Evolutionary conservation across 192 early-diverging fungal species (phyloP).

Genomic region (Coemansia sp.): DNA sequence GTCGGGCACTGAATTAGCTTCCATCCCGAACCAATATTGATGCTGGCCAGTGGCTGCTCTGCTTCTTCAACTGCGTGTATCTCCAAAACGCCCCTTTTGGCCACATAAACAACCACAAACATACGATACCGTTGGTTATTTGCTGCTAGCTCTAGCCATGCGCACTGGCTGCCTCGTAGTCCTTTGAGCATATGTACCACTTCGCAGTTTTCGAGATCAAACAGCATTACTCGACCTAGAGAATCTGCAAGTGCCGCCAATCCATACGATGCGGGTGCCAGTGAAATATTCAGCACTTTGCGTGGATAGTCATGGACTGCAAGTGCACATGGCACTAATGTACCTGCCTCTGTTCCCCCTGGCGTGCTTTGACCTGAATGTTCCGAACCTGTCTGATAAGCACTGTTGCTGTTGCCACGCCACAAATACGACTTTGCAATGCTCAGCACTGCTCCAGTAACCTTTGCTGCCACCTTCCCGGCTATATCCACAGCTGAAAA

Average conservation of each 20-base stretch:
- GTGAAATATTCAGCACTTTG: slow-evolving; percentile 37
- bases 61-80: slow-evolving; percentile 26
- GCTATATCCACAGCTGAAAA: slow-evolving; percentile 44
- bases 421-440: slow-evolving; percentile 47
- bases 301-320: slow-evolving; percentile 36
- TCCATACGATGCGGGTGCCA: slow-evolving; percentile 26
- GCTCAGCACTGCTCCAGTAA: slow-evolving; percentile 39
- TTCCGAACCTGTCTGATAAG: background rate
- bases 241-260: slow-evolving; percentile 44
- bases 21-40: slow-evolving; percentile 35
- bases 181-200: slow-evolving; percentile 47
- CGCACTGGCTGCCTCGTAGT: slow-evolving; percentile 45
- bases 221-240: slow-evolving; percentile 30
- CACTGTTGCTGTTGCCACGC: slow-evolving; percentile 8
- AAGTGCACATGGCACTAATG: slow-evolving; percentile 33
- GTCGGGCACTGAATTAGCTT: slow-evolving; percentile 37
- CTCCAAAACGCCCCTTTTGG: slow-evolving; percentile 30
- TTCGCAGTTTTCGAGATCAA: slow-evolving; percentile 46
- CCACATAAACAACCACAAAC: slow-evolving; percentile 36
- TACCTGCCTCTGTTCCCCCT: slow-evolving; percentile 12
- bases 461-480: slow-evolving; percentile 34
- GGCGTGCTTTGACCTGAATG: slow-evolving; percentile 5
- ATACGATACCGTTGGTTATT: slow-evolving; percentile 1
- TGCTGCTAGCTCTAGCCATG: slow-evolving; percentile 29
- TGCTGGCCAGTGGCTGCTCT: slow-evolving; percentile 26